Base-by-base conservation (phyloP, 108 stramenopile genomes). In the Skeletonema costatum region DNA sequence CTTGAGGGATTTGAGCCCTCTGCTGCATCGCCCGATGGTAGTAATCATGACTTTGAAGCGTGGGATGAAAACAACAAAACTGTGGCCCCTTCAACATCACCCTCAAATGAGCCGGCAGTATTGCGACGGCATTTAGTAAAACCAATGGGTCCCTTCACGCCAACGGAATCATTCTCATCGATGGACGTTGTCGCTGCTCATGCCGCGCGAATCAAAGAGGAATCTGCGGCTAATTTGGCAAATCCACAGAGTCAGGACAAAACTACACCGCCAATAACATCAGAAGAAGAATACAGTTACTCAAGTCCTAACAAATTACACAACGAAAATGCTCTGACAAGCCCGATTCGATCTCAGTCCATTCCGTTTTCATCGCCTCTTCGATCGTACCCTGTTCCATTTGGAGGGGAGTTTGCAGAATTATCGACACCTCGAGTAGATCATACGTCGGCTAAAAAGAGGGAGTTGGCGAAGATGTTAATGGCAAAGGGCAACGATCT, bases 391-490 rank as follows among this genome's bases (percentile, higher is more conserved):
- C 13, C 38, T 39, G 39, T 11, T 69, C 62, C 48, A 59, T 56
- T 64, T 32, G 56, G 17, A 50, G 41, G 64, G 39, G 65, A 59
- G 19, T 35, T 74, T 36, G 56, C 74, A n/a, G 73, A 82, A 42
- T 71, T 82, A 32, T 60, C 81, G 16, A 82, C 81, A 19, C 81
- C 81, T 32, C 81, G 81, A 21, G 69, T 82, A 36, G 81, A 82
- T 59, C 74, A 82, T 39, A 74, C 74, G 13, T 69, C 48, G 1
- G 68, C 53, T 25, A 25, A 50, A 6, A 82, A 82, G 29, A 74
- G 48, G 48, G 81, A 71, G 3, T 29, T 82, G 31, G 64, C 41
- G 44, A 29, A 50, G 25, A 41, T 65, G 3, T 59, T 71, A 13
- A 58, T 51, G 53, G 48, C 29, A 13, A 60, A 58, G 31, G n/a